Evolutionary conservation across 441 rosid species (phyloP).

Genomic region (Geranium incanum): DNA sequence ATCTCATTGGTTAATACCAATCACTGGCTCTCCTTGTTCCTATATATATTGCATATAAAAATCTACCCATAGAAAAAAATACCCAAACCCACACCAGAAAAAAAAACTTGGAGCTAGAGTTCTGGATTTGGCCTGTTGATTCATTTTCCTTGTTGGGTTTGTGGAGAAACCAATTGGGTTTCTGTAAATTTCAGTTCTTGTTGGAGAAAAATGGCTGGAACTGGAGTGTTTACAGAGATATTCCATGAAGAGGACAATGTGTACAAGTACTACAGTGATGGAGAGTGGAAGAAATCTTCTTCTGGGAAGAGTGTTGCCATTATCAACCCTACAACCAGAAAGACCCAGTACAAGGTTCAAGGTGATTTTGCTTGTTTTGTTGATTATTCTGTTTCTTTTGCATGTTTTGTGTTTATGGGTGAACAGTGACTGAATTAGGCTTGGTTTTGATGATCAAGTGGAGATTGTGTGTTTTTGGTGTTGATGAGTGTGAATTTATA

Average conservation of each 20-base stretch:
- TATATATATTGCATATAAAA: conserved; percentile 13
- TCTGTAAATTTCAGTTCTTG: background rate
- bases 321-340: conserved; percentile 74
- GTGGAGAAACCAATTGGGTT: too few relatives aligned
- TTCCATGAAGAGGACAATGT: conserved; percentile 51
- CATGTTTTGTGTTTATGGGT: background rate
- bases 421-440: background rate
- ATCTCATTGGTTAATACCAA: background rate
- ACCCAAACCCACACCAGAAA: background rate
- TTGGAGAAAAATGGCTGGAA: conserved; percentile 59
- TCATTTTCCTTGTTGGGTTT: background rate
- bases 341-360: conserved; percentile 87
- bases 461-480: background rate
- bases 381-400: background rate
- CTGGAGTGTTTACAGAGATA: conserved; percentile 62
- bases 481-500: background rate
- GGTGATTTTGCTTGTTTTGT: conserved; percentile 31
- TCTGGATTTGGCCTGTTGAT: background rate
- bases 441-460: background rate
- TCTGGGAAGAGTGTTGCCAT: conserved; percentile 76
- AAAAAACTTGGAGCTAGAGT: background rate
- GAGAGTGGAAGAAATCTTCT: conserved; percentile 73
- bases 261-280: conserved; percentile 69
- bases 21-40: conserved; percentile 27
- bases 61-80: too few relatives aligned